Evolutionary conservation across 2,329 filamentous ascomycete species (phyloP).

Genomic region (Trichoderma sp.): DNA sequence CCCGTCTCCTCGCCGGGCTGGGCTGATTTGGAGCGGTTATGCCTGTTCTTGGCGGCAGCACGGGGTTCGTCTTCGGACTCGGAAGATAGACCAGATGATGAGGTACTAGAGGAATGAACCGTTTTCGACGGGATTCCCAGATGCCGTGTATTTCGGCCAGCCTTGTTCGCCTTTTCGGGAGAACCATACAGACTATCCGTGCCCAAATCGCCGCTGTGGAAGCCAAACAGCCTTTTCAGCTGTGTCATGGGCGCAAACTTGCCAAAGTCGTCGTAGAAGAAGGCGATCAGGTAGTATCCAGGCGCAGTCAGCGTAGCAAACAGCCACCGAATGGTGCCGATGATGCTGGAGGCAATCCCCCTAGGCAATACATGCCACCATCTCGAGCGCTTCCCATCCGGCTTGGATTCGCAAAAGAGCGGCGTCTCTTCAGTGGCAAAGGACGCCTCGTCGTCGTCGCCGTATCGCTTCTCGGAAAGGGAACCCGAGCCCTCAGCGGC

Average conservation of each 20-base stretch:
- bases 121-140: conserved; percentile 30
- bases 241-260: conserved; percentile 76
- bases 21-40: conserved; percentile 63
- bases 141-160: conserved; percentile 27
- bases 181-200: conserved; percentile 26
- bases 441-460: conserved; percentile 38
- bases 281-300: conserved; percentile 76
- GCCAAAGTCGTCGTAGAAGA: conserved; percentile 77
- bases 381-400: conserved; percentile 37
- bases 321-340: conserved; percentile 75
- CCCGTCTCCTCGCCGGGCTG: conserved; percentile 59
- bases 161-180: conserved; percentile 26
- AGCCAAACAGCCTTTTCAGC: conserved; percentile 61
- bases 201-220: conserved; percentile 44
- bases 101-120: conserved; percentile 36
- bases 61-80: conserved; percentile 62
- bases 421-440: conserved; percentile 62
- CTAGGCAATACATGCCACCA: conserved; percentile 61
- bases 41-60: conserved; percentile 37
- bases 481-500: conserved; percentile 39
- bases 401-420: conserved; percentile 44
- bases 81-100: conserved; percentile 65
- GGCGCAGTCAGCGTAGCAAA: conserved; percentile 76
- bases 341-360: conserved; percentile 67
- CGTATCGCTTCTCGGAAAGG: conserved; percentile 35